Conservation (phyloP, 257 asterid genomes). For the Fraxinus excelsior region DNA sequence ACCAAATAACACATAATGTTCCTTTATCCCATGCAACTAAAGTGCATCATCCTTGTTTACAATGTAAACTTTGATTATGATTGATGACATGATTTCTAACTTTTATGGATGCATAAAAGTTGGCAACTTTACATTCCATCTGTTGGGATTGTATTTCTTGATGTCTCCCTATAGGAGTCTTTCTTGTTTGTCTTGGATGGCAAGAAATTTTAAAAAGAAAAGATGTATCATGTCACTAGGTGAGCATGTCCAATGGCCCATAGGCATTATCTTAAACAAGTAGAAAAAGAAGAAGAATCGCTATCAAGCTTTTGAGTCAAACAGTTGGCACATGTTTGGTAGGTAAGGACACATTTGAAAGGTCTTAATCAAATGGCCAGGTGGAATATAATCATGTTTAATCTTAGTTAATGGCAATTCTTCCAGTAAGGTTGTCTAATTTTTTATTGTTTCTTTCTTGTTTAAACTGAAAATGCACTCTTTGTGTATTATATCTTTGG, state of each 20-base stretch:
- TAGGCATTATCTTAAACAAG: slow-evolving; percentile 39
- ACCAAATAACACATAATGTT: neutral
- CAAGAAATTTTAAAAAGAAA: slow-evolving; percentile 32
- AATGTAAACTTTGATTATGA: slow-evolving; percentile 18
- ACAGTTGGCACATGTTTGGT: slow-evolving; percentile 61
- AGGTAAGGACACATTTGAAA: slow-evolving; percentile 45
- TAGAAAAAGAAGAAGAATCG: slow-evolving; percentile 24
- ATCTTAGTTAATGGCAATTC: neutral
- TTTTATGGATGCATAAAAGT: slow-evolving; percentile 40
- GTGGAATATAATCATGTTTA: slow-evolving; percentile 17
- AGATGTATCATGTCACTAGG: slow-evolving; percentile 41
- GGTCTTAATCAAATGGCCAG: slow-evolving; percentile 37
- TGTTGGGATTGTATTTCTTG: slow-evolving; percentile 28
- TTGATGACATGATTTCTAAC: slow-evolving; percentile 49
- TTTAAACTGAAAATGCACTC: no score
- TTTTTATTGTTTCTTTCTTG: no score
- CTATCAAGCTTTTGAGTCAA: slow-evolving; percentile 38
- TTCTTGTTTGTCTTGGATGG: slow-evolving; percentile 41
- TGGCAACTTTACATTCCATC: slow-evolving; percentile 37
- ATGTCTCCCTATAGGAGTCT: slow-evolving; percentile 73
- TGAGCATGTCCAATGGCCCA: slow-evolving; percentile 61
- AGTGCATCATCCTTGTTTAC: slow-evolving; percentile 12
- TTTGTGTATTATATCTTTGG: no score
- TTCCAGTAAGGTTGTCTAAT: no score
- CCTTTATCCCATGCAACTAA: neutral